Conservation (phyloP, 2,329 filamentous ascomycete genomes). For the Sclerotinia spermophila region DNA sequence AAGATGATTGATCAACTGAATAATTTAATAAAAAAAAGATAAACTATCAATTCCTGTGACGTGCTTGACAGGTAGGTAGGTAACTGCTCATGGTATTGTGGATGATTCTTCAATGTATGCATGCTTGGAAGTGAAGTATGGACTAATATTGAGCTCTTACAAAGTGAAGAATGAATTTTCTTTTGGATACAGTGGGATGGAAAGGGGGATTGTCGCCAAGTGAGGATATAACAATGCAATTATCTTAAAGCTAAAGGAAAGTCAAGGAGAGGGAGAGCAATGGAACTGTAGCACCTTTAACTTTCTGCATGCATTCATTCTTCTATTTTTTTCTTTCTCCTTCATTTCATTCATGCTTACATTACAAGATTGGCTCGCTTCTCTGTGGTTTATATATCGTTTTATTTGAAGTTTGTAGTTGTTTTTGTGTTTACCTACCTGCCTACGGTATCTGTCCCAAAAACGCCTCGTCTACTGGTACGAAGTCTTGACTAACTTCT, state of each 20-base stretch:
- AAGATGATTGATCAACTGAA: background rate
- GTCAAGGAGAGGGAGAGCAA: background rate
- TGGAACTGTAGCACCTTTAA: background rate
- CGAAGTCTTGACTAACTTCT: background rate
- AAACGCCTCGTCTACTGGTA: conserved; percentile 11
- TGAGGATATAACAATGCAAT: too few species aligned
- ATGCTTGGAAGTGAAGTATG: too few species aligned
- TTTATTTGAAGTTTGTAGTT: background rate
- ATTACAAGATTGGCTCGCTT: background rate
- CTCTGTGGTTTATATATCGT: background rate
- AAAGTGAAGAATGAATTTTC: too few species aligned
- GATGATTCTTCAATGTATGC: background rate
- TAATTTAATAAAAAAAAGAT: background rate
- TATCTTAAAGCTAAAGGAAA: background rate
- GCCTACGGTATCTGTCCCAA: background rate
- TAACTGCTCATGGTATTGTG: background rate
- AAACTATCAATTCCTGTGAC: background rate
- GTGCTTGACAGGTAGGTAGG: background rate
- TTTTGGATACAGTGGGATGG: background rate
- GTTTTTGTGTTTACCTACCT: background rate
- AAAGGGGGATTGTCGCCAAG: background rate
- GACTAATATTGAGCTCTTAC: too few species aligned
- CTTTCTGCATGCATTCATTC: background rate
- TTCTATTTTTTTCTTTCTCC: background rate
- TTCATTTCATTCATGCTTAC: background rate